Evolutionary conservation across 2,329 filamentous ascomycete genomes (phyloP).

Genomic region (Sporothrix variecibatus): DNA sequence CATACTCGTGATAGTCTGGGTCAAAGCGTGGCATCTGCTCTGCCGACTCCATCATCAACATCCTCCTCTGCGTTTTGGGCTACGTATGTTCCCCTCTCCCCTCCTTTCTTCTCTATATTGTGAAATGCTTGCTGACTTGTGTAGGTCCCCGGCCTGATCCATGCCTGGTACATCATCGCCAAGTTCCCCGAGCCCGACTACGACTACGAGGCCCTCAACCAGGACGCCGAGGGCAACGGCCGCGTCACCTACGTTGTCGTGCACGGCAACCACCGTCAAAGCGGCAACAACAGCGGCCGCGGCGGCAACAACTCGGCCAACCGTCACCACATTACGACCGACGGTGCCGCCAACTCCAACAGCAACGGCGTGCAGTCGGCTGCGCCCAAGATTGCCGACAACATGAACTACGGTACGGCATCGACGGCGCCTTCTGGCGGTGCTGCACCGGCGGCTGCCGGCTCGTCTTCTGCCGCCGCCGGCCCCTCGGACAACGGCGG

Average conservation of each 20-base stretch:
- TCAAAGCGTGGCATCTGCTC: slow-evolving; percentile 95
- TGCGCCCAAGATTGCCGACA: slow-evolving; percentile 38
- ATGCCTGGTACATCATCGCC: slow-evolving; percentile 97
- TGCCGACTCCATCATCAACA: slow-evolving; percentile 91
- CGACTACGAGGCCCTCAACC: slow-evolving; percentile 67
- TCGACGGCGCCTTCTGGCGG: slow-evolving; percentile 31
- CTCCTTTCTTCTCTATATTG: neutral
- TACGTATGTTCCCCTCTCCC: slow-evolving; percentile 50
- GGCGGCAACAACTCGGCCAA: neutral
- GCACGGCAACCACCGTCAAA: slow-evolving; percentile 39
- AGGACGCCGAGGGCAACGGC: slow-evolving; percentile 52
- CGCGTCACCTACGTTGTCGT: slow-evolving; percentile 80
- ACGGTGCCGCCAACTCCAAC: neutral
- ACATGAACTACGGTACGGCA: slow-evolving; percentile 51
- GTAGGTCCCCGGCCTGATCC: slow-evolving; percentile 82
- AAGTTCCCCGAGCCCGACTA: slow-evolving; percentile 76
- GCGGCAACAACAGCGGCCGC: slow-evolving; percentile 26
- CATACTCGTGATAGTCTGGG: slow-evolving; percentile 71
- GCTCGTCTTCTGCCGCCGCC: slow-evolving; percentile 24
- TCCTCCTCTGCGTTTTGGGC: slow-evolving; percentile 79
- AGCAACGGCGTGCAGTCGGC: slow-evolving; percentile 19
- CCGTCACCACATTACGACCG: slow-evolving; percentile 23
- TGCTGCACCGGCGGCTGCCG: slow-evolving; percentile 32
- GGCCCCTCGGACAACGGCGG: slow-evolving; percentile 40
- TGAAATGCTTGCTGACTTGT: neutral